Base-by-base conservation (phyloP, 2,329 filamentous ascomycete genomes). In the Pleomassaria siparia region DNA sequence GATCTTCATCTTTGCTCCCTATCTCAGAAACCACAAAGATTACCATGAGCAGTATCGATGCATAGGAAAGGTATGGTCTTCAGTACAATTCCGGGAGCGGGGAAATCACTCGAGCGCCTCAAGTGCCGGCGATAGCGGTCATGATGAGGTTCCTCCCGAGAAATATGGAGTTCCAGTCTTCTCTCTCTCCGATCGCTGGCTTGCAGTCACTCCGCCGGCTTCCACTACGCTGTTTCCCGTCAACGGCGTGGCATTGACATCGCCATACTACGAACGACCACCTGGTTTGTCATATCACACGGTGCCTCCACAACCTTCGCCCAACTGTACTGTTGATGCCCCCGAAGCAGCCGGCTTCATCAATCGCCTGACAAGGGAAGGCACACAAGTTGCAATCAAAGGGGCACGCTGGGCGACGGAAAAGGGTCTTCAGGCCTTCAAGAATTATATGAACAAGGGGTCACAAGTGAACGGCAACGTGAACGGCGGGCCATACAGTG, bases 21-120 rank as follows among this genome's bases (percentile, higher is more conserved):
- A 67, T 37, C 45, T 54, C 24, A 62, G 63, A 36, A 60, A 53
- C 18, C 53, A 61, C 18, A 44, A 57, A 16, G 64, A 64, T n/a
- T 60, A 62, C 44, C 39, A 47, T 4, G 61, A 62, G 29, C 57
- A 57, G 7, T 86, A 83, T 63, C 75, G 76, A 49, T 96, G 91
- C 60, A 77, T 94, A 46, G 91, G 87, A 16, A 99, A 99, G 72
- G 75, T 95, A 15, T 99, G 94, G 94, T 96, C 94, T 0, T 86
- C 85, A 36, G 76, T 96, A 22, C 89, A 94, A 63, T 80, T 60
- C 22, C 65, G 69, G 25, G 64, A 72, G 44, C 61, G 65, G n/a
- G 56, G 49, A 1, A 46, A 56, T 10, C 64, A 63, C n/a, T 68
- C 67, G 1, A 66, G 62, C 42, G 56, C 65, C 1, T 70, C 71